A percentile compares a stretch with the other conserved stretches of the same genome.
phyloP scores from a whole-genome alignment of 768 basidiomycete species.

The Trametes coccinea region DNA sequence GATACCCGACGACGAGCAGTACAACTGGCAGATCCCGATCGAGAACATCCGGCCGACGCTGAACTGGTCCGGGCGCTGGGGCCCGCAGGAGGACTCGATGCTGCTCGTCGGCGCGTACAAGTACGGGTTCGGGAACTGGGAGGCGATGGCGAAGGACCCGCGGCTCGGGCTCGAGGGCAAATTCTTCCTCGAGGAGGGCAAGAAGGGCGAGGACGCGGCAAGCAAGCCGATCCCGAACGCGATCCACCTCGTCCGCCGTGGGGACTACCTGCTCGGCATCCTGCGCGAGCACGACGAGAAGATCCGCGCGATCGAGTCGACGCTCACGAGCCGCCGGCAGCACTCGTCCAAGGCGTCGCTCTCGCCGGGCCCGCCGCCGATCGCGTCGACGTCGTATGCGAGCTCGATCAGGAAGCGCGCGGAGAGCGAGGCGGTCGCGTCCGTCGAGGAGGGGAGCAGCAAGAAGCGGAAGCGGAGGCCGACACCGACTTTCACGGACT shows the following conservation, averaged over 20 bases:
- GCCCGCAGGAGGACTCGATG: constrained; percentile 89
- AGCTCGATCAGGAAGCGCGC: constrained; percentile 72
- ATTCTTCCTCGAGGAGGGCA: constrained; percentile 97
- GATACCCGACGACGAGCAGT: constrained; percentile 62
- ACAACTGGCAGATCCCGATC: constrained; percentile 85
- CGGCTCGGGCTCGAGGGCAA: constrained; percentile 84
- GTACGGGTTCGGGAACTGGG: constrained; percentile 98
- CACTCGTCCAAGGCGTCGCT: constrained; percentile 65
- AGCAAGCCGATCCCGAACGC: constrained; percentile 93
- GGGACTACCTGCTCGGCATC: constrained; percentile 87
- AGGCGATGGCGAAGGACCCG: constrained; percentile 87
- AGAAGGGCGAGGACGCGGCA: constrained; percentile 85
- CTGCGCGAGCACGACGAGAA: constrained; percentile 89
- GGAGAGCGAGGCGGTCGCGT: constrained; percentile 83
- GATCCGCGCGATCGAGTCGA: constrained; percentile 84
- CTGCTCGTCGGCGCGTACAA: constrained; percentile 90
- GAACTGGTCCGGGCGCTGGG: constrained; percentile 98
- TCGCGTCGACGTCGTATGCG: constrained; percentile 66
- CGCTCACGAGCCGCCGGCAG: constrained; percentile 67
- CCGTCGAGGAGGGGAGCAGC: constrained; percentile 64
- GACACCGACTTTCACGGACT: constrained; percentile 96
- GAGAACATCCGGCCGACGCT: constrained; percentile 93
- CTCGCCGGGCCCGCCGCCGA: constrained; percentile 69
- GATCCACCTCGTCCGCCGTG: constrained; percentile 95
- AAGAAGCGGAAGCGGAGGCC: constrained; percentile 86